A percentile compares a stretch with the other conserved stretches of the same genome.
Conservation (phyloP, 352 stramenopile species). For the Globisporangium viniferum region DNA sequence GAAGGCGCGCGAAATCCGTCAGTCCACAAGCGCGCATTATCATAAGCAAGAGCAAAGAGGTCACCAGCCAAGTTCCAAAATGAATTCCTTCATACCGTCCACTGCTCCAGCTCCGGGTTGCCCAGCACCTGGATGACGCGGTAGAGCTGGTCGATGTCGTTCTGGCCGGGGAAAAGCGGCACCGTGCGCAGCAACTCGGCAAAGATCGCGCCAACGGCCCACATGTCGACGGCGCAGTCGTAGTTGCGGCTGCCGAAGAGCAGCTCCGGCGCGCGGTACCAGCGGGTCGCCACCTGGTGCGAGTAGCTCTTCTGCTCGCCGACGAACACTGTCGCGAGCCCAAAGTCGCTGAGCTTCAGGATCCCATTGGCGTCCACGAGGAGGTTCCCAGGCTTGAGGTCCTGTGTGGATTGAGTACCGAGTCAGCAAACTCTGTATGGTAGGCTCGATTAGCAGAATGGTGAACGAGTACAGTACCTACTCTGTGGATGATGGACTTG, state of each 20-base stretch:
- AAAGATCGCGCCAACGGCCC: conserved; percentile 61
- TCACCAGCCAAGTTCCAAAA: background rate
- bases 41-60: background rate
- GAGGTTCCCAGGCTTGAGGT: conserved; percentile 76
- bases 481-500: conserved; percentile 62
- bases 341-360: conserved; percentile 79
- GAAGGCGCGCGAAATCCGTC: background rate
- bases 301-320: conserved; percentile 40
- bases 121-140: conserved; percentile 68
- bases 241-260: conserved; percentile 73
- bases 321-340: conserved; percentile 67
- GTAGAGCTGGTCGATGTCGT: conserved; percentile 81
- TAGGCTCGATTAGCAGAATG: background rate
- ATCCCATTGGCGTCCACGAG: conserved; percentile 46
- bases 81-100: conserved; percentile 28
- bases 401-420: conserved; percentile 20
- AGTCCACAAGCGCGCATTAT: background rate
- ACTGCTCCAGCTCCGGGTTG: conserved; percentile 46
- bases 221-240: conserved; percentile 66
- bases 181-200: conserved; percentile 58
- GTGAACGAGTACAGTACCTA: conserved; percentile 7
- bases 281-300: conserved; percentile 77
- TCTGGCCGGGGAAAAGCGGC: conserved; percentile 75
- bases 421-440: background rate
- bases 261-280: conserved; percentile 80